Base-by-base conservation (phyloP, 1,139 yeast genomes). In the Ogataea hybrid region DNA sequence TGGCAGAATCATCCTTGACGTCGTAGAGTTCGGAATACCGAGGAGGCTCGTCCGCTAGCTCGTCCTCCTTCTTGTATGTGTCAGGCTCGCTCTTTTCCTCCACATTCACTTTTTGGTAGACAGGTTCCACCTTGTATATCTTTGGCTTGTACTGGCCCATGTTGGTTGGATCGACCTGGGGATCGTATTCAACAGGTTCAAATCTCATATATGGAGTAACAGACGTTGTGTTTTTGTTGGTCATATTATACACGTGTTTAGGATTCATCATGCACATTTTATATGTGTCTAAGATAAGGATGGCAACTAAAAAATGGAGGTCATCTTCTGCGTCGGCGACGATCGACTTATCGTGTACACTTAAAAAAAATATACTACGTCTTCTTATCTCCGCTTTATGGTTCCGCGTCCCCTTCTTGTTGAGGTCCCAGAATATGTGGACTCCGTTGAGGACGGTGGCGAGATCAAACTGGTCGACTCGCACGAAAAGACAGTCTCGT, bases 91-190 rank as follows among this genome's bases (percentile, higher is more conserved):
- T 35, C 14, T 16, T 6, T 25, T 35, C 32, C 27, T 41, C 36
- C 25, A 33, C 32, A 31, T 23, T 23, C 17, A 42, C 36, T 28
- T 29, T 39, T 12, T 36, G 41, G 33, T 43, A 54, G 5, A 49
- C 42, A 3, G 51, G 43, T 17, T 35, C 47, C 25, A 56, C 63
- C 41, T 51, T 58, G 45, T 59, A 61, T 9, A 45, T 43, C 42
- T 58, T 59, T 5, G 54, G 47, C 3, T 36, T 22, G 47, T 59
- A 60, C 41, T 61, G 65, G 7, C 48, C 51, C 55, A 52, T 46
- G 46, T 61, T 61, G 9, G 51, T 30, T 1, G 57, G 55, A 37
- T 60, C 63, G 10, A 56, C 20, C 2, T 39, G 11, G 6, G 59
- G 50, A 37, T 60, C 64, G 32, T 48, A 61, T 32, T 52, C 55